Conservation (phyloP, 2,329 filamentous ascomycete genomes). For the Botrytis pseudocinerea region DNA sequence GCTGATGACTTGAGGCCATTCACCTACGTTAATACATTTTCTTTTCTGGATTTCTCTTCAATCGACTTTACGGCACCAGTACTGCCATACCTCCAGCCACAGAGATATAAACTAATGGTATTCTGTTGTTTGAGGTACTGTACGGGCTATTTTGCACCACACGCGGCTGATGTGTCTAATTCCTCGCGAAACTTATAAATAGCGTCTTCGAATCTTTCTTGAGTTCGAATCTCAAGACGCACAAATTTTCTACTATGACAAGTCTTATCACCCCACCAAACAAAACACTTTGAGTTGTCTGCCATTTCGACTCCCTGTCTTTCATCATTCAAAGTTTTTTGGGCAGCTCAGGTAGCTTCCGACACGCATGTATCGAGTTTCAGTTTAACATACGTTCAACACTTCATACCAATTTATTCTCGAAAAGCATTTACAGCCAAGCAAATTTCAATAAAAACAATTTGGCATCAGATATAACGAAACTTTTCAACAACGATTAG, state of each 20-base stretch:
- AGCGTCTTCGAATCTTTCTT: background rate
- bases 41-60: too few species aligned
- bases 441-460: background rate
- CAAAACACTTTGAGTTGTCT: background rate
- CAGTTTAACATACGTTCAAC: background rate
- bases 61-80: too few species aligned
- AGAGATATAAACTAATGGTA: too few species aligned
- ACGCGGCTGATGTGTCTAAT: background rate
- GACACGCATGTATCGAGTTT: background rate
- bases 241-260: background rate
- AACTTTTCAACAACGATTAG: background rate
- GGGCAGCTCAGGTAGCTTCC: background rate
- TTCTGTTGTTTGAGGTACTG: too few species aligned
- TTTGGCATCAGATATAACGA: background rate
- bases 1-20: too few species aligned
- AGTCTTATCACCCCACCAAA: background rate
- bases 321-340: fast-evolving
- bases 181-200: background rate
- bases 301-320: background rate
- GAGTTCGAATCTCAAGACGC: background rate
- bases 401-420: background rate
- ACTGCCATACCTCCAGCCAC: too few species aligned
- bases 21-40: too few species aligned
- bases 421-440: background rate
- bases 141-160: background rate